phyloP scores from a whole-genome alignment of 345 rosid species.

The Xanthoceras sorbifolium region DNA sequence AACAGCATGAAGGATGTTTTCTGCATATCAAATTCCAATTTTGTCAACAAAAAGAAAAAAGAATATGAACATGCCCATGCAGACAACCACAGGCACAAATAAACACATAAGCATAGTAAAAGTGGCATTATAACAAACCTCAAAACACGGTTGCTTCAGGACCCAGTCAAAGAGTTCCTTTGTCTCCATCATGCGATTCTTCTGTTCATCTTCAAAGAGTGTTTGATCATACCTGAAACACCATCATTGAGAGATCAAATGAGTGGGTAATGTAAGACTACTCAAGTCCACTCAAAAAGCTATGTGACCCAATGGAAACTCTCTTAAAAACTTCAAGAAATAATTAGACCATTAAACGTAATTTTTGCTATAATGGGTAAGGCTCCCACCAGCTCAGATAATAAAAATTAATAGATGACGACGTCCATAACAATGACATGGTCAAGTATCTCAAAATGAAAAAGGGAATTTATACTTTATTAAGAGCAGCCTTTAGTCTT shows the following conservation, averaged over 20 bases:
- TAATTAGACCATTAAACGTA: background rate
- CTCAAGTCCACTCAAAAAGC: no score
- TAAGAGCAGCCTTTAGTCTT: background rate
- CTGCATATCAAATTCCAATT: constrained; percentile 43
- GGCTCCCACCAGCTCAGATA: background rate
- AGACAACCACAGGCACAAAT: background rate
- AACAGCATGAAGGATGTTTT: constrained; percentile 98
- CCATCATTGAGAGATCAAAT: constrained; percentile 4
- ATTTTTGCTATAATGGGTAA: background rate
- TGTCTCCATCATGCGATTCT: constrained; percentile 93
- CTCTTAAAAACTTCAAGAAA: background rate
- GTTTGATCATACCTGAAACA: constrained; percentile 85
- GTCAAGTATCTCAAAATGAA: no score
- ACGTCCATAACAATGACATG: background rate
- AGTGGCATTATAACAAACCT: constrained; percentile 46
- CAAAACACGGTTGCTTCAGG: constrained; percentile 95
- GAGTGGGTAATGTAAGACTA: no score
- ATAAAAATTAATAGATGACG: background rate
- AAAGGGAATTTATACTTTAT: background rate
- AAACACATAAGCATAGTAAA: background rate
- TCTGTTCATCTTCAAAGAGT: constrained; percentile 87
- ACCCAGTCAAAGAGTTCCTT: constrained; percentile 97
- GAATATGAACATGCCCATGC: background rate
- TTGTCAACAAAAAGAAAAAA: background rate
- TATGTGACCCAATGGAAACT: no score